Conservation (phyloP, 805 yeast species). For the Candida andamanensis region DNA sequence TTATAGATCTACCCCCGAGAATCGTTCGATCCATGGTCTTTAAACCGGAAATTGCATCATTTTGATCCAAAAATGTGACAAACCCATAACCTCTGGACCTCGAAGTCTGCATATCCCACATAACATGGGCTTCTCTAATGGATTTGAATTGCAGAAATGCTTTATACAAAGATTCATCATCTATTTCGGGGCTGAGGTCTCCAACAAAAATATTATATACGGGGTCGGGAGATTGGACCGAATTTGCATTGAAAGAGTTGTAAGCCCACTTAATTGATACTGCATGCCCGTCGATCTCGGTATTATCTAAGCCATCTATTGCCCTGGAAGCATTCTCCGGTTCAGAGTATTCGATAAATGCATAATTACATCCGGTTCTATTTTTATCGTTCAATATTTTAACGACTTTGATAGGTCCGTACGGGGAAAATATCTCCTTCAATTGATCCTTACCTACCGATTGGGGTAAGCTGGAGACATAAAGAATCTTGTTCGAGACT, state of each 20-base stretch:
- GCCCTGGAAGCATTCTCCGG: slow-evolving; percentile 60
- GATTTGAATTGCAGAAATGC: slow-evolving; percentile 57
- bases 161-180: slow-evolving; percentile 62
- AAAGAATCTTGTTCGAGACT: slow-evolving; percentile 62
- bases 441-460: slow-evolving; percentile 59
- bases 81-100: slow-evolving; percentile 91
- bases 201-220: slow-evolving; percentile 78
- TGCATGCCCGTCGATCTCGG: slow-evolving; percentile 47
- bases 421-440: slow-evolving; percentile 55
- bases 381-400: slow-evolving; percentile 76
- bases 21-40: slow-evolving; percentile 68
- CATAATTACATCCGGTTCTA: slow-evolving; percentile 68
- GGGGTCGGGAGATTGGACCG: slow-evolving; percentile 35
- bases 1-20: slow-evolving; percentile 68
- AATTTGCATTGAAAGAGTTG: slow-evolving; percentile 67
- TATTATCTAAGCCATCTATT: slow-evolving; percentile 54
- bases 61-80: slow-evolving; percentile 62
- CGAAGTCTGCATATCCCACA: slow-evolving; percentile 97
- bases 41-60: slow-evolving; percentile 72
- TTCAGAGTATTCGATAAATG: slow-evolving; percentile 70
- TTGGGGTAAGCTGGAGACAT: slow-evolving; percentile 71
- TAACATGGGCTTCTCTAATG: slow-evolving; percentile 78
- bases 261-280: slow-evolving; percentile 78
- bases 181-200: slow-evolving; percentile 75
- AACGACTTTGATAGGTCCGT: slow-evolving; percentile 58